Evolutionary conservation across 371 early-diverging fungal genomes (phyloP).

Genomic region (Phascolomyces articulosus): DNA sequence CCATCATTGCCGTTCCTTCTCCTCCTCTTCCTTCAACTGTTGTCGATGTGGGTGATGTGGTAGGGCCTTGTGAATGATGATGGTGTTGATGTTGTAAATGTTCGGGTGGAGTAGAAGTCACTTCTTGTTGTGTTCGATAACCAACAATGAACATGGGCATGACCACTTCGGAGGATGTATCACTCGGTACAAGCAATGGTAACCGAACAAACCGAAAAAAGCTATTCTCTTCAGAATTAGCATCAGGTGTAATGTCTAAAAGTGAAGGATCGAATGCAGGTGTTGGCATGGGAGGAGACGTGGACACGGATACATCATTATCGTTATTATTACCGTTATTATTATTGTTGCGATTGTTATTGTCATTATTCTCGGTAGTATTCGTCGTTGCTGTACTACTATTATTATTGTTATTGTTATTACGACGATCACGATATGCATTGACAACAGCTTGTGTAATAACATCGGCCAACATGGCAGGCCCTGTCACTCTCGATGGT

Average conservation of each 20-base stretch:
- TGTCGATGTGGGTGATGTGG: background rate
- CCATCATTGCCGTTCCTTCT: background rate
- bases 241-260: background rate
- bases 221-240: background rate
- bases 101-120: background rate
- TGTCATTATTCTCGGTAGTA: background rate
- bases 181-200: slow-evolving; percentile 3
- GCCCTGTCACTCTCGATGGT: background rate
- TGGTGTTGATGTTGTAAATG: background rate
- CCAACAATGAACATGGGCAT: slow-evolving; percentile 20
- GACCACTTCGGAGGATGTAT: background rate
- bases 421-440: slow-evolving; percentile 10
- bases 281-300: background rate
- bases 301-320: no score
- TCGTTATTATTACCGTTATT: background rate
- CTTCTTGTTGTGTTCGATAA: slow-evolving; percentile 10
- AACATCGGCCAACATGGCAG: slow-evolving; percentile 13
- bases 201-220: slow-evolving; percentile 20
- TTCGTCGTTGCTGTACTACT: background rate
- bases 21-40: no score
- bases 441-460: slow-evolving; percentile 11
- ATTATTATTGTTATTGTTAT: background rate
- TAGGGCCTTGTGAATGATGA: background rate
- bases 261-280: slow-evolving; percentile 1
- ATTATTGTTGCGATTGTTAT: background rate